A percentile compares a stretch with the other conserved stretches of the same genome.
These are phyloP conservation scores for Dactylonectria estremocensis DNA, from an alignment of 2,329 filamentous ascomycete species.

Conservation along the genomic window DNA sequence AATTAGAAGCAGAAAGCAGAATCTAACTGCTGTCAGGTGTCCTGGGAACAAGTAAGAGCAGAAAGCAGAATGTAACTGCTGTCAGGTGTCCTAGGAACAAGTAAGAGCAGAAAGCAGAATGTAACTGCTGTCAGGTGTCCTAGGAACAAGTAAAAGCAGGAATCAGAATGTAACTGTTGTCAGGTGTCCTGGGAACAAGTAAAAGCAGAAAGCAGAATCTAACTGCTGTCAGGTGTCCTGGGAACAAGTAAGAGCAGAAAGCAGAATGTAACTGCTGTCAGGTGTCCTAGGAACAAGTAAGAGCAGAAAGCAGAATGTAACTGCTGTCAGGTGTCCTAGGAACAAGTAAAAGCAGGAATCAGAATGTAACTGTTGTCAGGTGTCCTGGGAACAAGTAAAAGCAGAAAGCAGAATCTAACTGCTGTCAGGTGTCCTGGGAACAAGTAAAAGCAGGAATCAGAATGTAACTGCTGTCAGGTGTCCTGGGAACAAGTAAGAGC, in stretches of 20 bases:
- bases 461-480: no score
- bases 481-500: no score
- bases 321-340: no score
- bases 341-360: no score
- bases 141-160: neutral
- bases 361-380: no score
- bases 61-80: neutral
- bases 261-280: neutral
- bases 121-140: neutral
- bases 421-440: no score
- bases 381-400: no score
- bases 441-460: no score
- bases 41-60: neutral
- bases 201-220: conserved; percentile 1
- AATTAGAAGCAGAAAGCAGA: neutral
- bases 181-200: neutral
- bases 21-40: neutral
- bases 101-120: conserved; percentile 2
- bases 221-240: neutral
- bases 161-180: neutral
- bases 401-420: no score
- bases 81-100: neutral
- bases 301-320: no score
- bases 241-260: neutral
- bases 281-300: conserved; percentile 6